These are phyloP conservation scores for Clohesyomyces aquaticus DNA, from an alignment of 495 filamentous ascomycete genomes.

Conservation along the genomic window DNA sequence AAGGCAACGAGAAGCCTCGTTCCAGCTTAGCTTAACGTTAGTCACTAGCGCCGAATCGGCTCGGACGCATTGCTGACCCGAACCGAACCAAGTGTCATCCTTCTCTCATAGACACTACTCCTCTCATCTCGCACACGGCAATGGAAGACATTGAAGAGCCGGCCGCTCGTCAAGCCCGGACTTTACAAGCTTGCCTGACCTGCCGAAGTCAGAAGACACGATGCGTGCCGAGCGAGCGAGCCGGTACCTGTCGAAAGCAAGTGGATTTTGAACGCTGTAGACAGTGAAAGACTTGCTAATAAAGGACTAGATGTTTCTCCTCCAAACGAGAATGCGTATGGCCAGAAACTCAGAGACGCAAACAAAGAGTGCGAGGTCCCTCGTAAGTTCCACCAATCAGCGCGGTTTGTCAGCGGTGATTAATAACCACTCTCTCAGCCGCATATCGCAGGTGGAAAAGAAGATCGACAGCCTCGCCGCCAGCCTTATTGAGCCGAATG, in stretches of 20 bases:
- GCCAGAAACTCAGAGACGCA: slow-evolving; percentile 20
- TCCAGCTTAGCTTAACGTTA: not conserved
- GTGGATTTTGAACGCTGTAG: not conserved
- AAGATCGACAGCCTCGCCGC: slow-evolving; percentile 33
- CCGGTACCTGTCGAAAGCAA: slow-evolving; percentile 28
- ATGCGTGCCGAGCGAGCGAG: slow-evolving; percentile 31
- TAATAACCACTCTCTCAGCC: slow-evolving; percentile 7
- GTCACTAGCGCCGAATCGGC: not conserved
- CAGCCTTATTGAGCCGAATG: slow-evolving; percentile 7
- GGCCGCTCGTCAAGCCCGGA: slow-evolving; percentile 5
- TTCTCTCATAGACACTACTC: too few relatives aligned
- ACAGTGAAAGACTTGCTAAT: not conserved
- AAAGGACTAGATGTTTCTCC: slow-evolving; percentile 15
- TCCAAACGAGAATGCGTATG: slow-evolving; percentile 29
- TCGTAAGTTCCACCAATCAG: slow-evolving; percentile 14
- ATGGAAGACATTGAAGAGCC: slow-evolving; percentile 28
- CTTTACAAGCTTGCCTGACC: slow-evolving; percentile 27
- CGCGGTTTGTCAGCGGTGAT: not conserved
- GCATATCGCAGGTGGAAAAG: slow-evolving; percentile 32
- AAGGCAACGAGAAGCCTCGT: not conserved
- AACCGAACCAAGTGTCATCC: too few relatives aligned
- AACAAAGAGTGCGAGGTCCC: slow-evolving; percentile 18
- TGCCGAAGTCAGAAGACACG: slow-evolving; percentile 34
- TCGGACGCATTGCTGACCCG: not conserved
- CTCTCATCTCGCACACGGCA: slow-evolving; percentile 1